Evolutionary conservation across 495 filamentous ascomycete genomes (phyloP), one percentile per base, ranked within the genome.

Genomic region (Lophium mytilinum): DNA sequence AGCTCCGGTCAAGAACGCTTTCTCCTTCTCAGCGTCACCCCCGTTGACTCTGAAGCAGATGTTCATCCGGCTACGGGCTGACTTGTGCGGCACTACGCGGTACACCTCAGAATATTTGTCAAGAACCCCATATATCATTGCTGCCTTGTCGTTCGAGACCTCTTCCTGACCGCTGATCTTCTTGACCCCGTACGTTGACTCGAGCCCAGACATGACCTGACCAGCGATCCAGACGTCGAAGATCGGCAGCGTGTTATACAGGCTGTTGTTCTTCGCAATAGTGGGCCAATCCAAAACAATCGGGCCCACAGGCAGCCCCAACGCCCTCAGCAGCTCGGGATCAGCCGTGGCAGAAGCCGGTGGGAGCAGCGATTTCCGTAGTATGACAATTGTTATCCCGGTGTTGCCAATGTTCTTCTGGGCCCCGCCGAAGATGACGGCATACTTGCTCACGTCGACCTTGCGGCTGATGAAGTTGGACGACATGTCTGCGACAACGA

Each of bases 181-280:
- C 42, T 77, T 71, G 46, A 82, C 71, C 11, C 79, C 73, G 67
- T 80, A 85, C 0, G 73, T 76, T 8, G 66, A 33, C 21, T 92
- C 74, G 3, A 90, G 74, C 48, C 78, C 77, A 41, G 80, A 77
- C 74, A 96, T 85, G 33, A 97, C 90, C 64, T 88, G 80, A 30
- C 88, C 87, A 18, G 89, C 88, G 53, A 97, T 81, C 78, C 83
- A 96, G 50, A 97, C 85, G 63, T 88, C 88, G 71, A 96, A 95
- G 64, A 97, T 96, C 58, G 87, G 88, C 24, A 97, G 77, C 2
- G 92, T 97, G 74, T 96, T 96, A 74, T 96, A 95, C 51, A 97
- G 76, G 59, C 83, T 89, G 74, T 90, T 90, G 72, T 90, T 90
- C 76, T 90, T 90, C 17, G 88, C 85, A 37, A 88, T 81, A 0